Evolutionary conservation across 2,329 filamentous ascomycete species (phyloP).

Genomic region (Bipolaris oryzae): DNA sequence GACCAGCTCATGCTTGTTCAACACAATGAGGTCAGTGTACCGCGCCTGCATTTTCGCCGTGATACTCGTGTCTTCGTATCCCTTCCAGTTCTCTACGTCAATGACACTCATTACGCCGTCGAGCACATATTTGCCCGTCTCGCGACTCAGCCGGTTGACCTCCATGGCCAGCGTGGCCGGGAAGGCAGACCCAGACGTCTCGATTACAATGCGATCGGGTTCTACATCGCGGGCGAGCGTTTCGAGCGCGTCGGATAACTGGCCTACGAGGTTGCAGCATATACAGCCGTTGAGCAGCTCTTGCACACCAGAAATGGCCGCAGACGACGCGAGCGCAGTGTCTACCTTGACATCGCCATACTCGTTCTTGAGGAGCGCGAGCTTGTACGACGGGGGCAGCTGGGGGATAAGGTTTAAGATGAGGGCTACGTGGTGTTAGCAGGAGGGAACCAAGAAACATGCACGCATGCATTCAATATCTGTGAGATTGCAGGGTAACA

Average conservation of each 20-base stretch:
- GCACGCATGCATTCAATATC: neutral
- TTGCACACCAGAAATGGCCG: conserved; percentile 84
- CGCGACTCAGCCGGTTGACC: conserved; percentile 77
- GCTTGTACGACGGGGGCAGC: conserved; percentile 82
- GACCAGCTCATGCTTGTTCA: conserved; percentile 89
- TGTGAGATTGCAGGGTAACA: neutral
- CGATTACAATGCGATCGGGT: conserved; percentile 89
- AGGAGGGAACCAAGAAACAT: too few relatives aligned
- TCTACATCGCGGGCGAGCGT: conserved; percentile 67
- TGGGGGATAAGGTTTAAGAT: conserved; percentile 94
- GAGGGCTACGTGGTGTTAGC: conserved; percentile 57
- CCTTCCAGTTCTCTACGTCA: conserved; percentile 93
- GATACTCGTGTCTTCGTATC: conserved; percentile 88
- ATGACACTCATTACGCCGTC: conserved; percentile 90
- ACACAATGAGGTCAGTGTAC: conserved; percentile 88
- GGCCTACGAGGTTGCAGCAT: conserved; percentile 97
- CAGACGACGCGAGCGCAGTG: conserved; percentile 83
- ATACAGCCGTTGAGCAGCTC: conserved; percentile 97
- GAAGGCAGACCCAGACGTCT: conserved; percentile 83
- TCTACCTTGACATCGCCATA: conserved; percentile 95
- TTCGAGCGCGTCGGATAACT: conserved; percentile 78
- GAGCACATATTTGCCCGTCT: conserved; percentile 72
- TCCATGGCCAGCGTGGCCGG: conserved; percentile 91
- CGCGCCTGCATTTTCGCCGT: conserved; percentile 86
- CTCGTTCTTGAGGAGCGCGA: conserved; percentile 96